These are phyloP conservation scores for Naegleria fowleri DNA, from an alignment of 208 protist genomes.

Conservation along the genomic window DNA sequence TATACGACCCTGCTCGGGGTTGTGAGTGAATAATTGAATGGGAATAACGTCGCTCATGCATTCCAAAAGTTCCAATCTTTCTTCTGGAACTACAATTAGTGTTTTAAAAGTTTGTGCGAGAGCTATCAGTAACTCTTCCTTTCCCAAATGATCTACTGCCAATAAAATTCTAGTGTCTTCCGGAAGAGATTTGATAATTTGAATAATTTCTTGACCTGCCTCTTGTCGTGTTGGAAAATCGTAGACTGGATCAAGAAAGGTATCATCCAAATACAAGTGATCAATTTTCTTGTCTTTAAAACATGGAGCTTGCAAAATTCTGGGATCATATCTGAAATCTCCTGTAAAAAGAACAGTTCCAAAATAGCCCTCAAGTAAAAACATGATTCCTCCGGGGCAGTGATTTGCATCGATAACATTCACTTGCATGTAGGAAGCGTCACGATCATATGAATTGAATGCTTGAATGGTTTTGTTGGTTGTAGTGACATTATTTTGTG, in stretches of 20 bases:
- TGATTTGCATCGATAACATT: conserved; percentile 35
- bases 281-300: conserved; percentile 33
- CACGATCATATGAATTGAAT: background rate
- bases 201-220: background rate
- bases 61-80: conserved; percentile 6
- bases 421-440: conserved; percentile 29
- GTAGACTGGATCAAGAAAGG: conserved; percentile 31
- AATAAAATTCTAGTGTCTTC: background rate
- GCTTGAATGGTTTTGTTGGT: background rate
- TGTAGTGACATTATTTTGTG: background rate
- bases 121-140: conserved; percentile 34
- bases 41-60: background rate
- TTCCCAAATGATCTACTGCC: conserved; percentile 35
- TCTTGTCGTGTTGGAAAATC: conserved; percentile 32
- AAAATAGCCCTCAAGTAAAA: conserved; percentile 40
- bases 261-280: conserved; percentile 37
- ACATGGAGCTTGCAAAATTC: background rate
- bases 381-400: conserved; percentile 32
- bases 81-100: conserved; percentile 29
- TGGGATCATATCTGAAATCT: conserved; percentile 36
- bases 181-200: background rate
- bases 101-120: conserved; percentile 27
- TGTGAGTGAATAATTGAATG: conserved; percentile 9
- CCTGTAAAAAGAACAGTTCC: conserved; percentile 37
- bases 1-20: background rate